A percentile compares a stretch with the other conserved stretches of the same genome.
These are phyloP conservation scores for Panaeolus papilionaceus DNA, from an alignment of 768 basidiomycete genomes.

Conservation along the genomic window DNA sequence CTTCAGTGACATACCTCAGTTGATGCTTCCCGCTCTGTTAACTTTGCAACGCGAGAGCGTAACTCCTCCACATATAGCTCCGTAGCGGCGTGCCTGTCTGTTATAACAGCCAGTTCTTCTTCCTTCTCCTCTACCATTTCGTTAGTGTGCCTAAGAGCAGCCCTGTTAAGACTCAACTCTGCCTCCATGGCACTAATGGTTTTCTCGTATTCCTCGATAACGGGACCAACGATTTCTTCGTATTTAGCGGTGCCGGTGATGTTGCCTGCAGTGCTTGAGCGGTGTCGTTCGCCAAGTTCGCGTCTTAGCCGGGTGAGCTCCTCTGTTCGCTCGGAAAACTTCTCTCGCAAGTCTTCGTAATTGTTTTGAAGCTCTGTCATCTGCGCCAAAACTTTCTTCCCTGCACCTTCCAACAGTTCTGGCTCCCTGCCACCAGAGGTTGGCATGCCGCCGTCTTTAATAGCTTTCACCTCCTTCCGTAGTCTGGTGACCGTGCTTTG, in stretches of 20 bases:
- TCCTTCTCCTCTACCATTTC: conserved; percentile 94
- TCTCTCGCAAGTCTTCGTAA: conserved; percentile 83
- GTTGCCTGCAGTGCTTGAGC: conserved; percentile 62
- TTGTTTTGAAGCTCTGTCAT: conserved; percentile 86
- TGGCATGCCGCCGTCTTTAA: conserved; percentile 70
- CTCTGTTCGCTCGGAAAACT: conserved; percentile 88
- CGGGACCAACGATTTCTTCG: conserved; percentile 94
- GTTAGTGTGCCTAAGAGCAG: conserved; percentile 89
- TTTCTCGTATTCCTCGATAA: conserved; percentile 99
- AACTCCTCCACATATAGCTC: conserved; percentile 91
- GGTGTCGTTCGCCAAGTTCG: conserved; percentile 79
- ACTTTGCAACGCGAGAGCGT: conserved; percentile 75
- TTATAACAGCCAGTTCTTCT: conserved; percentile 69
- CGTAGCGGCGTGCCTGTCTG: conserved; percentile 75
- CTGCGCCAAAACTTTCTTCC: conserved; percentile 79
- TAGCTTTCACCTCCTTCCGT: conserved; percentile 81
- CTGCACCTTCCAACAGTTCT: conserved; percentile 61
- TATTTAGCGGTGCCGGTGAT: conserved; percentile 77
- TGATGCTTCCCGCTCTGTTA: conserved; percentile 87
- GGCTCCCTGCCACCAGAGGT: conserved; percentile 37
- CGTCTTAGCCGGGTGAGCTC: conserved; percentile 82
- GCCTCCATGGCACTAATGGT: conserved; percentile 95
- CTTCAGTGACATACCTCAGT: conserved; percentile 69
- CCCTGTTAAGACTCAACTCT: conserved; percentile 85
- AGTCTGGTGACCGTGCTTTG: conserved; percentile 86